Evolutionary conservation across 176 grass and related monocot species (phyloP), one percentile per base, ranked within the genome.

Genomic region (Chrysopogon serrulatus): DNA sequence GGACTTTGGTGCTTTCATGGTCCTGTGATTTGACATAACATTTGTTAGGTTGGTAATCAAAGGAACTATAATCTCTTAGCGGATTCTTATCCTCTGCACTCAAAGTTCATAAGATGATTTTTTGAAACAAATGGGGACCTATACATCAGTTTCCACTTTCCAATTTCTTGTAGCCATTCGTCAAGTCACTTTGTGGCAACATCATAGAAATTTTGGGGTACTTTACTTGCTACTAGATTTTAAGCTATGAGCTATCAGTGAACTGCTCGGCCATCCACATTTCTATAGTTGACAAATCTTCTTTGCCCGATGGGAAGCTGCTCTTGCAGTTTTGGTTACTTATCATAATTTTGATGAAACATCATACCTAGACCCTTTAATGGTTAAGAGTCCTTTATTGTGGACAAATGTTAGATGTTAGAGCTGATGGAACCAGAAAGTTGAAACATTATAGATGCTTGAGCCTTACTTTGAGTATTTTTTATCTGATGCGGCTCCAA

Each of bases 401-500:
- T 27, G 39, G 41, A 53, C 19, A 36, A 68, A 43, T 43, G 11
- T 5, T 59, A 10, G 32, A 36, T 41, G 28, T 5, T 61, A 57
- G 33, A 77, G 21, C 24, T 26, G 37, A 69, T 39, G 37, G 23
- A 43, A 71, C 68, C 27, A 27, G 2, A 77, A 26, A 35, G 27
- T 77, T 59, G 32, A 73, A 37, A 74, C 35, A 74, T 2, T 23
- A 60, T 48, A 10, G 23, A 40, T 18, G 37, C 43, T 49, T 74
- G 32, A 64, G 82, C 42, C 69, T 36, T 83, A 92, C 90, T 83
- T 86, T 11, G 78, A 86, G 59, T 89, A 83, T 24, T 86, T 74
- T 83, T 83, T 83, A 54, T 92, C 90, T 31, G 78, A 53, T 59
- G 86, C 86, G 28, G 86, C 90, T 28, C 79, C 90, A 79, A 92